Conservation (phyloP, 306 rosid species). For the Myrica gale region DNA sequence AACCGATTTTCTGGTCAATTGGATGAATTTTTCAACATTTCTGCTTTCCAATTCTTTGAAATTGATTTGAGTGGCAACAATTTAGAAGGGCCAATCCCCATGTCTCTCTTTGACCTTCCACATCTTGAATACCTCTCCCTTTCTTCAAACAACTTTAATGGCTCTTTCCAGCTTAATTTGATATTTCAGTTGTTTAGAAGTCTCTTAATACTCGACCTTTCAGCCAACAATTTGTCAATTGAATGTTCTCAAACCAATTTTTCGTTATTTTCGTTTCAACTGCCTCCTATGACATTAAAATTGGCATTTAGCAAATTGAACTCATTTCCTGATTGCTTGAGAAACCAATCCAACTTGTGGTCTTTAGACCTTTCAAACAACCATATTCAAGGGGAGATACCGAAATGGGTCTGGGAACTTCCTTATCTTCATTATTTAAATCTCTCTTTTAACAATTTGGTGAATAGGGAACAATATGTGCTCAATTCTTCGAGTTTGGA, state of each 20-base stretch:
- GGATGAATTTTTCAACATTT: background rate
- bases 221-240: slow-evolving; percentile 2
- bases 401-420: slow-evolving; percentile 35
- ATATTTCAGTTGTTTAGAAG: slow-evolving; percentile 5
- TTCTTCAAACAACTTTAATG: slow-evolving; percentile 27
- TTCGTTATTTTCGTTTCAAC: background rate
- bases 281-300: background rate
- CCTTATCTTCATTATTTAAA: background rate
- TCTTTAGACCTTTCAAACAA: slow-evolving; percentile 33
- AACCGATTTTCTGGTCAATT: slow-evolving; percentile 13
- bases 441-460: background rate
- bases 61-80: slow-evolving; percentile 23
- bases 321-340: slow-evolving; percentile 19
- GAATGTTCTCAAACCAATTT: background rate
- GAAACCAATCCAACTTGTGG: background rate
- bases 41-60: background rate
- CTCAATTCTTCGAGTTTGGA: background rate
- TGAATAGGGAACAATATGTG: background rate
- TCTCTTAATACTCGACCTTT: slow-evolving; percentile 27
- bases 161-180: background rate
- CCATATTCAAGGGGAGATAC: slow-evolving; percentile 26
- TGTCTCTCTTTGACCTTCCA: slow-evolving; percentile 9
- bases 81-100: slow-evolving; percentile 14
- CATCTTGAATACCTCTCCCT: background rate
- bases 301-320: slow-evolving; percentile 27